Evolutionary conservation across 768 basidiomycete species (phyloP), one percentile per base, ranked within the genome.

Genomic region (Pilatotrama ljubarskyi): DNA sequence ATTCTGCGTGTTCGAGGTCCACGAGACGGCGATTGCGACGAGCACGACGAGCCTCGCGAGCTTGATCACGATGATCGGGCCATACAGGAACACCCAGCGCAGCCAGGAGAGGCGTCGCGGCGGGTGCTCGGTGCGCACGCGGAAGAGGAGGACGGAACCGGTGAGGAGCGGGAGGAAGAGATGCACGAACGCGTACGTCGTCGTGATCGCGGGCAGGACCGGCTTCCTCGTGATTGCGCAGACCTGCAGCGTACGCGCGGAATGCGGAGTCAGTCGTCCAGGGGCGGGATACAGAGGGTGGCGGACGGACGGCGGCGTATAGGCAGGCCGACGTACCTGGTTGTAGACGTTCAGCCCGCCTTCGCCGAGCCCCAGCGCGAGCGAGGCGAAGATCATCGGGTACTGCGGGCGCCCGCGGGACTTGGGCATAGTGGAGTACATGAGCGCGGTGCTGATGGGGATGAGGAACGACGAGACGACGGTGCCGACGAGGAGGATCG

Each of bases 111-210:
- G 25, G 17, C 35, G 6, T 20, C 18, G 6, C 2, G 68, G 63
- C 0, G 77, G 76, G 56, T 72, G 77, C 8, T 76, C 71, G 11
- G 72, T 72, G 32, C 71, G 57, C 15, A 78, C 66, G 1, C 77
- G 72, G 51, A 77, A 63, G 22, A 76, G 37, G 18, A 78, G 72
- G 42, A 77, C 72, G 5, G 68, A 71, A 55, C 78, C 76, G 38
- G 76, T 69, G 42, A 76, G 61, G 3, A 77, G 48, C 5, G 76
- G 75, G 51, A 14, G 69, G 20, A 58, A 41, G 32, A 58, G 40
- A 26, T 40, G 41, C 17, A 48, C 40, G 11, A 41, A 18, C 0
- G 48, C 42, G 26, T 37, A 37, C 9, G 38, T 32, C 26, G 42
- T 46, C 5, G 25, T 43, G 9, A 55, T 25, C 26, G 42, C 41